Conservation (phyloP, 2,329 filamentous ascomycete species). For the Aspergillus sp. region DNA sequence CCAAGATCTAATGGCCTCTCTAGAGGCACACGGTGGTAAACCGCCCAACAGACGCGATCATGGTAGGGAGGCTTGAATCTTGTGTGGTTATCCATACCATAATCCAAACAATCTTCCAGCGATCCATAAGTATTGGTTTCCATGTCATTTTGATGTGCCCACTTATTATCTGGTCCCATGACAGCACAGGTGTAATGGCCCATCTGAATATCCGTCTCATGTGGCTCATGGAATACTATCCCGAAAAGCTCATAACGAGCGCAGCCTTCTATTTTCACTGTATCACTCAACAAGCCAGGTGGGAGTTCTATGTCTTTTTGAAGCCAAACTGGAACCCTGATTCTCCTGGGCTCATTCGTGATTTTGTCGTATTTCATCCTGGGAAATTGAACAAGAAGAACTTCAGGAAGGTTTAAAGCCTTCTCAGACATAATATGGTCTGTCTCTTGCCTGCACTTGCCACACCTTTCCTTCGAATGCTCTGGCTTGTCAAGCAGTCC, state of each 20-base stretch:
- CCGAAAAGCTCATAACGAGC: slow-evolving; percentile 30
- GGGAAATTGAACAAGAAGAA: slow-evolving; percentile 22
- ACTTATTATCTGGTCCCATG: slow-evolving; percentile 20
- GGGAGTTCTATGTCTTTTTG: slow-evolving; percentile 8
- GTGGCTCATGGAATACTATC: slow-evolving; percentile 23
- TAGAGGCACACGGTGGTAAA: slow-evolving; percentile 24
- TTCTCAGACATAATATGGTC: slow-evolving; percentile 3
- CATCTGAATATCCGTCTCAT: background rate
- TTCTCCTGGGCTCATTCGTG: too few relatives aligned
- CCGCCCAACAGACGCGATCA: background rate
- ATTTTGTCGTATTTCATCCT: too few relatives aligned
- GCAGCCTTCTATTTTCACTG: background rate
- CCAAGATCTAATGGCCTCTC: background rate
- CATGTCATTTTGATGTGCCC: slow-evolving; percentile 21
- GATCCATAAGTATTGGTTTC: background rate
- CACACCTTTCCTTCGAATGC: slow-evolving; percentile 1
- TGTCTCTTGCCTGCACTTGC: slow-evolving; percentile 9
- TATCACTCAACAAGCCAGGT: slow-evolving; percentile 6
- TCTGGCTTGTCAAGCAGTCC: background rate
- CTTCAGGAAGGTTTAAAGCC: slow-evolving; percentile 20
- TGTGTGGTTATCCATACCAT: too few relatives aligned
- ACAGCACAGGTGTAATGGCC: slow-evolving; percentile 30
- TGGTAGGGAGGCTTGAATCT: too few relatives aligned
- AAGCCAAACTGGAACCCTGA: too few relatives aligned
- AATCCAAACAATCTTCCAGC: background rate